Evolutionary conservation across 208 protist species (phyloP).

Genomic region (Trypanosomatidae sp.): DNA sequence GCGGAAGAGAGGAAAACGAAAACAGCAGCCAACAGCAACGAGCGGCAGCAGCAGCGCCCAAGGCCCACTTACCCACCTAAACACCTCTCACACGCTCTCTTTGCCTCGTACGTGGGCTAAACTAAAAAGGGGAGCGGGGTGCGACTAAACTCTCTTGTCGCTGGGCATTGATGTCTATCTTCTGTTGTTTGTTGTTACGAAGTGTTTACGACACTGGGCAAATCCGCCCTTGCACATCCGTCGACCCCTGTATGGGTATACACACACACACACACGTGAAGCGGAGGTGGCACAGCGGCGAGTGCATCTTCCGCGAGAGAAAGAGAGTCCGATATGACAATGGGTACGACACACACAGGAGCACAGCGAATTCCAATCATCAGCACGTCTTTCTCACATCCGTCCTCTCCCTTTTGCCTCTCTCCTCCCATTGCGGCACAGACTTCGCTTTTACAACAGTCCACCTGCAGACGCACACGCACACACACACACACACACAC

Average conservation of each 20-base stretch:
- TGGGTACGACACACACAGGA: background rate
- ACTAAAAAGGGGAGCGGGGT: background rate
- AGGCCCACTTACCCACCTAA: background rate
- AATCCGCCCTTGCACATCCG: background rate
- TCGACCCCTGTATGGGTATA: background rate
- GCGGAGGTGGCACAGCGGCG: background rate
- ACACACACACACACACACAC: background rate
- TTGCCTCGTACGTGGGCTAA: background rate
- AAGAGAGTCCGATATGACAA: background rate
- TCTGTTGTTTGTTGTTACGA: background rate
- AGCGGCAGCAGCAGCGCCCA: background rate
- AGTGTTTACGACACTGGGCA: background rate
- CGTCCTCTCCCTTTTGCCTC: background rate
- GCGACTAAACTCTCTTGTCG: background rate
- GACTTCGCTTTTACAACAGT: background rate
- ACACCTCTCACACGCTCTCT: background rate
- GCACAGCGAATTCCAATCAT: background rate
- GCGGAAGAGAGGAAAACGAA: background rate
- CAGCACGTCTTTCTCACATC: background rate
- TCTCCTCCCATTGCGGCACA: background rate
- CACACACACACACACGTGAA: background rate
- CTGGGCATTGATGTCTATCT: background rate
- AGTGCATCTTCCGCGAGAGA: background rate
- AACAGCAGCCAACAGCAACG: background rate
- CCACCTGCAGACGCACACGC: background rate